A percentile compares a stretch with the other conserved stretches of the same genome.
Evolutionary conservation across 2,329 filamentous ascomycete species (phyloP).

Genomic region (Sclerotinia subarctica): DNA sequence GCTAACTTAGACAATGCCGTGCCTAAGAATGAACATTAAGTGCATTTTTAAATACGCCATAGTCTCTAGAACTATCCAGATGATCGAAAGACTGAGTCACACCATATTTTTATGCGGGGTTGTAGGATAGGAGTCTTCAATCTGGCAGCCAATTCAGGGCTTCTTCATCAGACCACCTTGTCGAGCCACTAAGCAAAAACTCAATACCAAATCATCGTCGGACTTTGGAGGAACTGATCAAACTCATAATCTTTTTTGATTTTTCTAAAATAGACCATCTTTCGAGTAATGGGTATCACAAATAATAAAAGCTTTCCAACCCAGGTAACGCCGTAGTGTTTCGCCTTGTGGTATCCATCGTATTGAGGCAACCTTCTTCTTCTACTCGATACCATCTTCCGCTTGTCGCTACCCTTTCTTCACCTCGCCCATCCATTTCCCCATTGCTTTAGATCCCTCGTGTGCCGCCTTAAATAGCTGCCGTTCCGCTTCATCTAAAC

Average conservation of each 20-base stretch:
- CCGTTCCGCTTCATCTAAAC: conserved; percentile 87
- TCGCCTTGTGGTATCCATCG: neutral
- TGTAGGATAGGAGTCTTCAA: neutral
- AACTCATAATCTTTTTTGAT: neutral
- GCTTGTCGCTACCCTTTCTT: conserved; percentile 34
- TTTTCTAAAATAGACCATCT: neutral
- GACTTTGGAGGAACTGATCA: neutral
- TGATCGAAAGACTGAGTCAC: neutral
- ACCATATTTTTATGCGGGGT: neutral
- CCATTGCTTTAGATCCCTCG: conserved; percentile 67
- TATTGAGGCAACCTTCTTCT: neutral
- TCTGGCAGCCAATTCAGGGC: neutral
- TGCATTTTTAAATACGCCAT: neutral
- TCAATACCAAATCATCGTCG: neutral
- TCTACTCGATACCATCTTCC: neutral
- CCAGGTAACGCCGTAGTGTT: neutral
- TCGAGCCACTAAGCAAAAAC: neutral
- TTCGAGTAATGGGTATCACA: neutral
- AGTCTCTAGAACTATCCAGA: neutral
- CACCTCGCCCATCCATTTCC: conserved; percentile 59
- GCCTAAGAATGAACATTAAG: neutral
- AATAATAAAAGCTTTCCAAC: neutral
- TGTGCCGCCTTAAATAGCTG: conserved; percentile 70
- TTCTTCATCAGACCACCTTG: neutral
- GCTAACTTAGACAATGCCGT: neutral